Conservation (phyloP, 148 eudicot genomes). For the Dysphania ambrosioides region DNA sequence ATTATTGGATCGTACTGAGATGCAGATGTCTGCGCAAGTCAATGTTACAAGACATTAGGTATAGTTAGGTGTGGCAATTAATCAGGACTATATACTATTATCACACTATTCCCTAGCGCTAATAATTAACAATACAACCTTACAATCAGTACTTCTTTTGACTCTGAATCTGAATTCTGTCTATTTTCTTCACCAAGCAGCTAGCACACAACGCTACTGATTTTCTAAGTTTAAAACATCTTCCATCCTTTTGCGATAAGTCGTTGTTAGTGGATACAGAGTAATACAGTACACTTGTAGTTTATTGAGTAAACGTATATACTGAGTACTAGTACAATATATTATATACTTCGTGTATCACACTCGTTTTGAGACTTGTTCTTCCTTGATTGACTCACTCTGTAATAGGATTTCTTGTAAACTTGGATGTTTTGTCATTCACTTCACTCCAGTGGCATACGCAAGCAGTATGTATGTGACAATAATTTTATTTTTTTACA, state of each 20-base stretch:
- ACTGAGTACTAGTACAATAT: too few species aligned
- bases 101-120: not conserved
- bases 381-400: not conserved
- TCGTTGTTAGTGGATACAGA: too few species aligned
- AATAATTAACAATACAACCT: not conserved
- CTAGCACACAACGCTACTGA: not conserved
- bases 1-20: too few species aligned
- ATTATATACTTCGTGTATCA: too few species aligned
- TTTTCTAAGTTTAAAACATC: too few species aligned
- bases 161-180: not conserved
- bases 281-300: too few species aligned
- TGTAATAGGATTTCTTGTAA: not conserved
- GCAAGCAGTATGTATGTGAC: too few species aligned
- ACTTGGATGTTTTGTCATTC: not conserved
- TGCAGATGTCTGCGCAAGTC: not conserved
- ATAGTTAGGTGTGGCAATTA: not conserved
- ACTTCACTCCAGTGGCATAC: not conserved
- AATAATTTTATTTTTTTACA: too few species aligned
- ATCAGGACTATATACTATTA: not conserved
- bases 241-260: too few species aligned
- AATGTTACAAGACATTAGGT: not conserved
- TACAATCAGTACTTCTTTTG: not conserved
- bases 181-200: not conserved
- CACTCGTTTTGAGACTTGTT: not conserved
- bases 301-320: not conserved